Evolutionary conservation across 2,329 filamentous ascomycete genomes (phyloP).

Genomic region (Alternaria sp.): DNA sequence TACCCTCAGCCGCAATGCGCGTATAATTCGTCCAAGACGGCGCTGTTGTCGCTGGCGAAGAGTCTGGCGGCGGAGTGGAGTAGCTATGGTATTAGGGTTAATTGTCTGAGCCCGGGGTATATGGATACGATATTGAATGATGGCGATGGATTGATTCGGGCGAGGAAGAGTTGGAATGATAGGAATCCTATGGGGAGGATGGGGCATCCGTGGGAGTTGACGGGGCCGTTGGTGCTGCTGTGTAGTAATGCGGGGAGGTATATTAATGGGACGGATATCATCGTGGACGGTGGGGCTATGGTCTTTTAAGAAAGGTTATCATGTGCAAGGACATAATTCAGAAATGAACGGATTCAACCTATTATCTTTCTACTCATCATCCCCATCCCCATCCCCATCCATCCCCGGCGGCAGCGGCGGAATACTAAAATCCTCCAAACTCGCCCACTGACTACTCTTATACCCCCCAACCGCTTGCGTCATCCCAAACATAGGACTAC

Average conservation of each 20-base stretch:
- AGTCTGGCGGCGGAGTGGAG: constrained; percentile 77
- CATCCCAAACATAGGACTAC: constrained; percentile 31
- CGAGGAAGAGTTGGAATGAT: constrained; percentile 62
- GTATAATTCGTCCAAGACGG: constrained; percentile 77
- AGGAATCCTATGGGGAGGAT: constrained; percentile 70
- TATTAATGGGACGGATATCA: constrained; percentile 71
- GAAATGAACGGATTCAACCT: too few species aligned
- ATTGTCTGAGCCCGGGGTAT: constrained; percentile 74
- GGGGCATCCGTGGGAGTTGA: constrained; percentile 68
- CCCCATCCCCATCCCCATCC: neutral
- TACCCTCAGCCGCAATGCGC: constrained; percentile 74
- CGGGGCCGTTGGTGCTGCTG: constrained; percentile 67
- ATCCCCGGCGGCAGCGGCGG: constrained; percentile 34
- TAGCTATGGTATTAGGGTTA: constrained; percentile 71
- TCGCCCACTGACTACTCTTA: constrained; percentile 25
- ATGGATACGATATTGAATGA: constrained; percentile 80
- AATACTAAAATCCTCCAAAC: constrained; percentile 44
- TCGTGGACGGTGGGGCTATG: constrained; percentile 64
- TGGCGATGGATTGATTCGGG: constrained; percentile 63
- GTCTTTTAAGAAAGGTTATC: constrained; percentile 43
- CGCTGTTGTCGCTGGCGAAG: constrained; percentile 67
- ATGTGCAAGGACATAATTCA: too few species aligned
- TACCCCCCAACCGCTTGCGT: constrained; percentile 14
- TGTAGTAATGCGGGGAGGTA: constrained; percentile 68
- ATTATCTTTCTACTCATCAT: too few species aligned